phyloP scores from a whole-genome alignment of 352 stramenopile genomes.

The Pythium sukuiense region DNA sequence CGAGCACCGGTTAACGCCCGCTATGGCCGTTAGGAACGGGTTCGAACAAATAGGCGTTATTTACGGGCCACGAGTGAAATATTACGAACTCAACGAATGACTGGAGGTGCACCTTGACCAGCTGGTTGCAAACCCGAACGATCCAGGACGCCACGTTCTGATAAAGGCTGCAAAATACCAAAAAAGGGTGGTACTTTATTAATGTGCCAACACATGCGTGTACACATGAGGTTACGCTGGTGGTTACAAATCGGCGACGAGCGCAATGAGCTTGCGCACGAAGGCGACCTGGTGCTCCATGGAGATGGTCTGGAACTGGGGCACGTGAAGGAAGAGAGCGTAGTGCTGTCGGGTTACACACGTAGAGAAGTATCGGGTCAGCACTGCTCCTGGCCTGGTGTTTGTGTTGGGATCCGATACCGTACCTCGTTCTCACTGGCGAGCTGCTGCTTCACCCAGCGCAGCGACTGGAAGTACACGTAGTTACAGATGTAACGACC shows the following conservation, averaged over 20 bases:
- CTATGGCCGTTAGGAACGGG: background rate
- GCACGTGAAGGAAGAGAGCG: slow-evolving; percentile 79
- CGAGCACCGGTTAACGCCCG: background rate
- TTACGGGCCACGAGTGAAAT: background rate
- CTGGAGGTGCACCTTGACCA: slow-evolving; percentile 1
- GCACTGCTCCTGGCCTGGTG: background rate
- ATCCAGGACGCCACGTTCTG: background rate
- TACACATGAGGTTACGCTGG: background rate
- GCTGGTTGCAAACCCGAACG: background rate
- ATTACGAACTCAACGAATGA: background rate
- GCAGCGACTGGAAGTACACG: slow-evolving; percentile 80
- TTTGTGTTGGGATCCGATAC: background rate
- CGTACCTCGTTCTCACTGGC: slow-evolving; percentile 30
- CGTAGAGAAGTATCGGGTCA: background rate
- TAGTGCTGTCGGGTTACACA: slow-evolving; percentile 35
- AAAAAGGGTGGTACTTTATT: slow-evolving; percentile 10
- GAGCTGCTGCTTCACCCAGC: slow-evolving; percentile 49
- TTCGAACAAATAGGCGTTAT: background rate
- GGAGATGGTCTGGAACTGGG: slow-evolving; percentile 53
- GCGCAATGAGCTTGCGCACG: slow-evolving; percentile 55
- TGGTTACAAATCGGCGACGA: slow-evolving; percentile 40
- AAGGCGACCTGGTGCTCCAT: slow-evolving; percentile 65
- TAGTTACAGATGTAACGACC: slow-evolving; percentile 88
- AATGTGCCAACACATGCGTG: background rate
- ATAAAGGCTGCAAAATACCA: background rate